A percentile compares a stretch with the other conserved stretches of the same genome.
Conservation (phyloP, 768 basidiomycete genomes). For the Lactarius sanguifluus region DNA sequence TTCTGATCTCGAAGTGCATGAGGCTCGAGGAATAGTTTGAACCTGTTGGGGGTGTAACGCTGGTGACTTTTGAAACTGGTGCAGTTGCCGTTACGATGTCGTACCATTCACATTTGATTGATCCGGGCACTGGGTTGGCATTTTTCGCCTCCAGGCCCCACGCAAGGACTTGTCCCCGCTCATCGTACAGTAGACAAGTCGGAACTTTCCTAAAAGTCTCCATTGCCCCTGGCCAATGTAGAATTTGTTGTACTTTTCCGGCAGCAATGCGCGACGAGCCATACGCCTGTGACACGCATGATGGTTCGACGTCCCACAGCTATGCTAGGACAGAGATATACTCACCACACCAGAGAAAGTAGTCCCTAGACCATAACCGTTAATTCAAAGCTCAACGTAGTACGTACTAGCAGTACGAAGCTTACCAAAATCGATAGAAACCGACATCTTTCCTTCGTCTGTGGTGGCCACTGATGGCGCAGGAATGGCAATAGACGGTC, state of each 20-base stretch:
- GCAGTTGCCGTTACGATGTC: constrained; percentile 22
- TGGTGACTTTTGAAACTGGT: neutral
- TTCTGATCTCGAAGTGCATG: constrained; percentile 71
- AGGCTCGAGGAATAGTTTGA: constrained; percentile 87
- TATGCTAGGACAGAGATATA: constrained; percentile 28
- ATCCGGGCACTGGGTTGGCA: constrained; percentile 61
- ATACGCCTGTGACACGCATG: constrained; percentile 56
- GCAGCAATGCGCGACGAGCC: constrained; percentile 80
- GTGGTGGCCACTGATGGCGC: constrained; percentile 18
- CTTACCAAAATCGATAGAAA: constrained; percentile 82
- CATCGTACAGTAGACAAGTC: constrained; percentile 82
- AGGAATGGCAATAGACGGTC: constrained; percentile 5
- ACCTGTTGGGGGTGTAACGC: constrained; percentile 43
- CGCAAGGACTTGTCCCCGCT: constrained; percentile 66
- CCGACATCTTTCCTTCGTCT: constrained; percentile 77
- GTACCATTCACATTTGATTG: constrained; percentile 56
- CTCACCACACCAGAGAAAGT: constrained; percentile 86
- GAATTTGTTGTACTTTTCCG: constrained; percentile 79
- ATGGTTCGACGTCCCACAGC: neutral
- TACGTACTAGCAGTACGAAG: constrained; percentile 9
- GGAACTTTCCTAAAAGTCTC: constrained; percentile 85
- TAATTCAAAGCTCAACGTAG: constrained; percentile 13
- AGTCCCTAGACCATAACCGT: constrained; percentile 53
- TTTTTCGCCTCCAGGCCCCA: constrained; percentile 92
- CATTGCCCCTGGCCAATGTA: constrained; percentile 82